A percentile compares a stretch with the other conserved stretches of the same genome.
Conservation (phyloP, 371 early-diverging fungal genomes). For the Funneliformis caledonium region DNA sequence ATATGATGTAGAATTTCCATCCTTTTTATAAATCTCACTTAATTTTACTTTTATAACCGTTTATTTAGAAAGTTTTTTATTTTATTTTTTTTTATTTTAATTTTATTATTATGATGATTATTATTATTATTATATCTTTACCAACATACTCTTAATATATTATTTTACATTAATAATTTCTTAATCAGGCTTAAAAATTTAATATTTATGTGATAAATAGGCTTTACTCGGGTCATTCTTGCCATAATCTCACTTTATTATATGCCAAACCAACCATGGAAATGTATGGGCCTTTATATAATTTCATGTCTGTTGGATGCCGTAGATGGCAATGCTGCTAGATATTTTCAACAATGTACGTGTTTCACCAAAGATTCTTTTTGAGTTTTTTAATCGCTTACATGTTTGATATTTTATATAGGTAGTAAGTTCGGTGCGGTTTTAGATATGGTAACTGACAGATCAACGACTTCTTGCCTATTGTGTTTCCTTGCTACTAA, state of each 20-base stretch:
- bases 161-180: conserved; percentile 23
- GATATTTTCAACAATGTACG: conserved; percentile 89
- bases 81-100: not conserved
- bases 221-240: conserved; percentile 86
- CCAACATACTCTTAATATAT: conserved; percentile 20
- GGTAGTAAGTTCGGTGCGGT: conserved; percentile 95
- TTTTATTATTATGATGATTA: too few relatives aligned
- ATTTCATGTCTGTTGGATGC: conserved; percentile 93
- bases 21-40: not conserved
- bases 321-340: conserved; percentile 93
- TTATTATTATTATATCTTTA: not conserved
- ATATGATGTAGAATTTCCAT: not conserved
- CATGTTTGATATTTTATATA: conserved; percentile 45
- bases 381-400: not conserved
- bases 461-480: conserved; percentile 90
- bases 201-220: conserved; percentile 48
- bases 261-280: conserved; percentile 73
- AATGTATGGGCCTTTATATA: conserved; percentile 78
- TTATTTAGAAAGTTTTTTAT: not conserved
- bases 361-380: not conserved
- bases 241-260: conserved; percentile 74
- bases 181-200: not conserved
- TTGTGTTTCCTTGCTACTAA: conserved; percentile 79
- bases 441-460: conserved; percentile 97
- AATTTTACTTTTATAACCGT: not conserved